Conservation (phyloP, 2,329 filamentous ascomycete genomes). For the Hypomyces perniciosus region DNA sequence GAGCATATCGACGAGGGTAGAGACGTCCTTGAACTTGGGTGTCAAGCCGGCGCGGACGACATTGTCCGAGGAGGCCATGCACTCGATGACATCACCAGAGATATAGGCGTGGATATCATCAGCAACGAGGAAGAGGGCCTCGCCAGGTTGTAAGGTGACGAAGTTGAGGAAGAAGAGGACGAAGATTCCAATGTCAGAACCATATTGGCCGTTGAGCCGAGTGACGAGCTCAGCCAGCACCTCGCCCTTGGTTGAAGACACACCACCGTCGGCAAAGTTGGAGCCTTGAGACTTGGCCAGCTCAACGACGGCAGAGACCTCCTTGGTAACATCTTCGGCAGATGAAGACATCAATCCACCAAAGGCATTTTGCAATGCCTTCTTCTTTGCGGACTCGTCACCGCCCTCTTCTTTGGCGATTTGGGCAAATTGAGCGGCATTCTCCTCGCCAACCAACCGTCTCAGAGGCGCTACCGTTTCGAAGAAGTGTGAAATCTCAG, state of each 20-base stretch:
- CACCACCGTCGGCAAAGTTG: conserved; percentile 69
- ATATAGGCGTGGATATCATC: conserved; percentile 97
- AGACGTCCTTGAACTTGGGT: conserved; percentile 95
- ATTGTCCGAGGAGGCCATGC: conserved; percentile 98
- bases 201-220: conserved; percentile 77
- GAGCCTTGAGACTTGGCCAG: conserved; percentile 62
- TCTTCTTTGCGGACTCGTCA: conserved; percentile 62
- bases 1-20: conserved; percentile 81
- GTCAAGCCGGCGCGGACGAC: conserved; percentile 96
- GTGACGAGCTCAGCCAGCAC: conserved; percentile 71
- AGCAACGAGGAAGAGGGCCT: conserved; percentile 92
- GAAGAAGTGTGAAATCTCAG: conserved; percentile 82
- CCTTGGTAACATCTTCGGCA: conserved; percentile 46
- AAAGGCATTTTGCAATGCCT: conserved; percentile 69
- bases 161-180: conserved; percentile 98
- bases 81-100: conserved; percentile 92
- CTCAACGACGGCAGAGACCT: conserved; percentile 63
- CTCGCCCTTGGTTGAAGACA: conserved; percentile 59
- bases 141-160: conserved; percentile 77
- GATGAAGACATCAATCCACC: conserved; percentile 74
- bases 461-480: conserved; percentile 51
- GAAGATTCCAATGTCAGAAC: conserved; percentile 84
- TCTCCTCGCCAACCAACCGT: conserved; percentile 59
- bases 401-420: conserved; percentile 36
- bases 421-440: conserved; percentile 50